These are phyloP conservation scores for Calamus simplicifolius DNA, from an alignment of 176 grass and related monocot species.

Conservation along the genomic window DNA sequence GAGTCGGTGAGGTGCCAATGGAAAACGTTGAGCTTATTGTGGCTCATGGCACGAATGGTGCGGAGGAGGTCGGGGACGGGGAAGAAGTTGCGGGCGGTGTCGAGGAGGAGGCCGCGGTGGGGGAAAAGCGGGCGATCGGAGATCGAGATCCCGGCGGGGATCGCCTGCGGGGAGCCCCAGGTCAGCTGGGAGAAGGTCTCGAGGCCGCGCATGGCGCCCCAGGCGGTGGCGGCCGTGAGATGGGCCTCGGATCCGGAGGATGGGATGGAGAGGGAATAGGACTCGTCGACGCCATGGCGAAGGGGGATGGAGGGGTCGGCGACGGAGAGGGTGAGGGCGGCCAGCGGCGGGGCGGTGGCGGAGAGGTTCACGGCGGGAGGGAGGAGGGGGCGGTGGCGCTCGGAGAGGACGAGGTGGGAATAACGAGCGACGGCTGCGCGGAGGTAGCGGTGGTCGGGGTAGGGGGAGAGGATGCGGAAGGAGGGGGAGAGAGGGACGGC, in stretches of 20 bases:
- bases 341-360: constrained; percentile 13
- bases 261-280: constrained; percentile 61
- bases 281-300: constrained; percentile 58
- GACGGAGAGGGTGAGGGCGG: constrained; percentile 46
- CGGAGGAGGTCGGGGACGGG: constrained; percentile 55
- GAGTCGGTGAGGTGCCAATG: constrained; percentile 90
- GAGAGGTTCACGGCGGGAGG: constrained; percentile 33
- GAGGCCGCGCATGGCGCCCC: constrained; percentile 80
- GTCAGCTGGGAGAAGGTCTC: constrained; percentile 82
- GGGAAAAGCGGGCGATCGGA: constrained; percentile 55
- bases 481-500: constrained; percentile 48
- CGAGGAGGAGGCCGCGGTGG: constrained; percentile 70
- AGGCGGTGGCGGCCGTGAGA: constrained; percentile 47
- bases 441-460: constrained; percentile 42
- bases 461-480: constrained; percentile 55
- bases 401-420: constrained; percentile 49
- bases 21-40: constrained; percentile 95
- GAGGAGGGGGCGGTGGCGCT: constrained; percentile 60
- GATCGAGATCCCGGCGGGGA: constrained; percentile 55
- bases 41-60: constrained; percentile 72
- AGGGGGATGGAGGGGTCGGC: constrained; percentile 44
- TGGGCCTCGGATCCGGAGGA: constrained; percentile 23
- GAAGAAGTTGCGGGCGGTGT: constrained; percentile 77
- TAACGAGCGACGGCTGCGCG: constrained; percentile 51
- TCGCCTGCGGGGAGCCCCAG: constrained; percentile 25